Base-by-base conservation (phyloP, 805 yeast genomes). In the Barnettozyma botsteinii region DNA sequence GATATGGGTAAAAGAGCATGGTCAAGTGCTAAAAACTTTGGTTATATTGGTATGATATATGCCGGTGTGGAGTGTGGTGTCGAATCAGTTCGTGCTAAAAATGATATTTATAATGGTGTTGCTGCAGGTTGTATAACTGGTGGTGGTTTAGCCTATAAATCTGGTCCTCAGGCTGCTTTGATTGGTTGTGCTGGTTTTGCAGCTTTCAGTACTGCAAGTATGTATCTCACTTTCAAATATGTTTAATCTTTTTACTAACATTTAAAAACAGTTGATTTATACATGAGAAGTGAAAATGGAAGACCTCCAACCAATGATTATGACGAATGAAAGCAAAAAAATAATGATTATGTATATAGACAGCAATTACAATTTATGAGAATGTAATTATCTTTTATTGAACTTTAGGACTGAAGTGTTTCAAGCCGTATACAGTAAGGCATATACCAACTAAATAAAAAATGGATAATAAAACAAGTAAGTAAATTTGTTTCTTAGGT, bases 161-260 rank as follows among this genome's bases (percentile, higher is more conserved):
- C 93, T 35, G 98, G 98, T 1, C 98, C 98, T 1, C 88, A 81
- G 53, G 94, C 95, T 22, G 93, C 96, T 0, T 53, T 79, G 20
- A 60, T 89, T 43, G 98, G 98, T 1, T 93, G 98, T 70, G 96
- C 94, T 21, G 98, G 97, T 8, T 93, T 93, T 67, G 97, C 98
- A 3, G 95, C 93, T 7, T 93, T 93, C 61, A 82, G 95, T 41
- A 80, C 87, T 4, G 95, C 95, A 7, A 77, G 43, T 40, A 35
- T 15, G 43, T 40, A 20, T 26, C 3, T 51, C 46, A 38, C 15
- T 48, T 42, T 21, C 10, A 7, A 22, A 9, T 29, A 7, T 28
- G 12, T 11, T 24, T 20, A 14, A 14, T 24, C 14, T 14, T 15
- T 9, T 15, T 26, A 23, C 38, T 31, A 35, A 37, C 33, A 22